Percentiles rank a stretch among this genome's conserved stretches.
phyloP scores from a whole-genome alignment of 345 rosid species.

The Salix caprea region DNA sequence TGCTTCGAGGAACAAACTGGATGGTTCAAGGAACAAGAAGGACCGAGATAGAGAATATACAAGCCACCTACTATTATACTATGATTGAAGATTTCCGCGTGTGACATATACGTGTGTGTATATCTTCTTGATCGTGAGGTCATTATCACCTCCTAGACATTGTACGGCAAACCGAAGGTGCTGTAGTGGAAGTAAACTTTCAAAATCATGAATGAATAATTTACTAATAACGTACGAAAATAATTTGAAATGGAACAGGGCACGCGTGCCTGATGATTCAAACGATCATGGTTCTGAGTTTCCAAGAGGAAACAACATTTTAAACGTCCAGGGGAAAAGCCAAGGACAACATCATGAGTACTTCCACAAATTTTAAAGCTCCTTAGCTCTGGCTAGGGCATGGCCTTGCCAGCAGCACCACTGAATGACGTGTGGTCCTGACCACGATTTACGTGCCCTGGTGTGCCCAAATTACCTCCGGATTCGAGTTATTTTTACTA shows the following conservation, averaged over 20 bases:
- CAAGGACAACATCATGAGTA: conserved; percentile 4
- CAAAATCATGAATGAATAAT: background rate
- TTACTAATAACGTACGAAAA: background rate
- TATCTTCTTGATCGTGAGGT: too few relatives aligned
- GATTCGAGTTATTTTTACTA: background rate
- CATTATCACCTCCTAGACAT: too few relatives aligned
- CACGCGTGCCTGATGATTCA: background rate
- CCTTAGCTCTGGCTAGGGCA: background rate
- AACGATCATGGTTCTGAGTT: conserved; percentile 5
- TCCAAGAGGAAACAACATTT: conserved; percentile 3
- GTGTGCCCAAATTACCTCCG: too few relatives aligned
- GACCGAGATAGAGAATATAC: too few relatives aligned
- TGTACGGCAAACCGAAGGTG: background rate
- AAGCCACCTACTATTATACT: too few relatives aligned
- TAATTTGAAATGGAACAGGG: conserved; percentile 10
- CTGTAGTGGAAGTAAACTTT: background rate
- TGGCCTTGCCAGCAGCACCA: background rate
- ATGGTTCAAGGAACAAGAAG: too few relatives aligned
- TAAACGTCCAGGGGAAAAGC: too few relatives aligned
- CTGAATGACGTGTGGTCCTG: background rate
- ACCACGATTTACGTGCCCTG: background rate
- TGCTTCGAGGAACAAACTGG: too few relatives aligned
- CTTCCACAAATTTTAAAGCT: conserved; percentile 1
- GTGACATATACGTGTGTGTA: too few relatives aligned
- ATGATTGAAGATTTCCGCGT: too few relatives aligned